Conservation (phyloP, 345 rosid genomes). For the Trapa bicornis region DNA sequence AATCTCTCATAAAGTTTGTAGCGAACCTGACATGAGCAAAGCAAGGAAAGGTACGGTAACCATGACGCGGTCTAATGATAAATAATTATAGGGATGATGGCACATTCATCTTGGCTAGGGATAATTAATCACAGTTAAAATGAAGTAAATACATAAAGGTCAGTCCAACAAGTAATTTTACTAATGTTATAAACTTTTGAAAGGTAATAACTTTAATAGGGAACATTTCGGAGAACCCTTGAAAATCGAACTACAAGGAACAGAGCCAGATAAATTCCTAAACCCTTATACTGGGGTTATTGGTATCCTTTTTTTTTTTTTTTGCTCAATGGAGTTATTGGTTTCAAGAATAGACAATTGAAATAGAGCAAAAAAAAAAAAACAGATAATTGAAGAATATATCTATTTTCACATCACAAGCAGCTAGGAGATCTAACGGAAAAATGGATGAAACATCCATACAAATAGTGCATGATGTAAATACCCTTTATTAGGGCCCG, state of each 20-base stretch:
- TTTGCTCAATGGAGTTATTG: too few relatives aligned
- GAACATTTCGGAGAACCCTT: neutral
- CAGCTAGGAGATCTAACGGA: neutral
- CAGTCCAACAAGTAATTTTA: neutral
- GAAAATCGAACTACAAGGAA: neutral
- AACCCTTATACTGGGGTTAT: neutral
- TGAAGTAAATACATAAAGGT: neutral
- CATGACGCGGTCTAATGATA: neutral
- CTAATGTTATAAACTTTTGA: neutral
- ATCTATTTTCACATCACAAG: neutral
- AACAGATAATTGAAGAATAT: neutral
- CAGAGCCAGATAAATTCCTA: neutral
- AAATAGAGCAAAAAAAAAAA: neutral
- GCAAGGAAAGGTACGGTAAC: neutral
- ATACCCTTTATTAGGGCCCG: too few relatives aligned
- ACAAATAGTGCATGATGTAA: neutral
- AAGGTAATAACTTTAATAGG: neutral
- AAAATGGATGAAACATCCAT: neutral
- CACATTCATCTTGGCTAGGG: neutral
- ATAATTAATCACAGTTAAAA: neutral
- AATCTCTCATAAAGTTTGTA: neutral
- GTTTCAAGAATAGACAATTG: too few relatives aligned
- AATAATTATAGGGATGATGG: neutral
- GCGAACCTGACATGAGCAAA: neutral
- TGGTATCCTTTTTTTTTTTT: neutral